Evolutionary conservation across 768 basidiomycete species (phyloP).

Genomic region (Rhizopogon rudus): DNA sequence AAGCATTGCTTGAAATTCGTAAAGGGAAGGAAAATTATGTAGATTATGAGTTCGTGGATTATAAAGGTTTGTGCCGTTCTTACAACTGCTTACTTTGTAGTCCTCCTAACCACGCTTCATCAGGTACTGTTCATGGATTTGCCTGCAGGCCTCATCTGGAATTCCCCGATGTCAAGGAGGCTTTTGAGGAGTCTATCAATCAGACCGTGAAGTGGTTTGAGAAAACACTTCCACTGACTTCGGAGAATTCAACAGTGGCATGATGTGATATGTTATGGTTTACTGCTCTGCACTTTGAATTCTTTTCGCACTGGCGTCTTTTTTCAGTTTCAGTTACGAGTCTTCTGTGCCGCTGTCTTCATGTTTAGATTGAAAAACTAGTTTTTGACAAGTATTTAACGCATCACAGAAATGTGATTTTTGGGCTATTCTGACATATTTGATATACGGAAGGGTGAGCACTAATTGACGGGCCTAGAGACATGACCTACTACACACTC

Average conservation of each 20-base stretch:
- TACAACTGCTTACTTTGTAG: neutral
- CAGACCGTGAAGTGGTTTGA: conserved; percentile 38
- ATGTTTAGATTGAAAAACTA: no score
- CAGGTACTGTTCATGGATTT: conserved; percentile 46
- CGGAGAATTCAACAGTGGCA: neutral
- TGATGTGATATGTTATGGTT: neutral
- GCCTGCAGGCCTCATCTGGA: conserved; percentile 40
- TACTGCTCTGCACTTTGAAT: neutral
- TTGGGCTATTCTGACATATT: no score
- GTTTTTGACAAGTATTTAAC: no score
- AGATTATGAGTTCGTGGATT: conserved; percentile 32
- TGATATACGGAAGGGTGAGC: no score
- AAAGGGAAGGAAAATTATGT: conserved; percentile 22
- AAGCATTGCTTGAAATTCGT: conserved; percentile 26
- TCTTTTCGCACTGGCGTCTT: neutral
- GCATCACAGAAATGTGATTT: no score
- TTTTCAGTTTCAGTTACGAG: neutral
- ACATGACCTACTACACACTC: no score
- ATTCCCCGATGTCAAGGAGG: conserved; percentile 37
- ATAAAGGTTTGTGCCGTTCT: conserved; percentile 23
- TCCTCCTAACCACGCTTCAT: conserved; percentile 1
- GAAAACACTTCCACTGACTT: conserved; percentile 25
- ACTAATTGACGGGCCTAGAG: no score
- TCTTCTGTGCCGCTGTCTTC: neutral
- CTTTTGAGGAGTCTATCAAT: conserved; percentile 39